Evolutionary conservation across 2,329 filamentous ascomycete genomes (phyloP), one percentile per base, ranked within the genome.

Genomic region (Metarhizium rileyi): DNA sequence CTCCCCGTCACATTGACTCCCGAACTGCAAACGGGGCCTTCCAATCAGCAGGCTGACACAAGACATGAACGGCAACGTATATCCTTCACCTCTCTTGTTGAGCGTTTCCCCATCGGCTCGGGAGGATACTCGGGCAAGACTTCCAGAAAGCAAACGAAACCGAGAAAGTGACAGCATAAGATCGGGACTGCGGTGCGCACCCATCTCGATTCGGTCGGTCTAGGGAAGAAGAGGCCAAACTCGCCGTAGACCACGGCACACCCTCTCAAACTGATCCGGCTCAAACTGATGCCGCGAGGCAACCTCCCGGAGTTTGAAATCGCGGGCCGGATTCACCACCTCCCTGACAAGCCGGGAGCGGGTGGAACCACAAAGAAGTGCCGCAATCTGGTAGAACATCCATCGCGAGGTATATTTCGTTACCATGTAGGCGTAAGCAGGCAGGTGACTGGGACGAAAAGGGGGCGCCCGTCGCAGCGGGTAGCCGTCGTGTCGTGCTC

Each of bases 251-350:
- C 48, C 50, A 12, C 55, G 53, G 27, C 60, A 61, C 18, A 65
- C 57, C 30, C 53, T 50, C 47, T 53, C 57, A 51, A 72, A 71
- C 16, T 50, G 47, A 4, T 36, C 52, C 5, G 53, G 54, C 38
- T 71, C 61, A 22, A 72, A 63, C 4, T 58, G 48, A 53, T 74
- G 65, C 26, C 70, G 66, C 10, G 38, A 50, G 23, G 70, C 69
- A 5, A 73, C 68, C 46, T 57, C 57, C 1, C 50, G 42, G 1
- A 66, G 45, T 51, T 68, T 71, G 42, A 46, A 7, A 30, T 68
- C 64, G 49, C 69, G 73, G 28, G 52, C 57, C 1, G 70, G 70
- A 56, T 74, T 74, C 18, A 73, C 62, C 1, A 73, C 70, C 58
- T 74, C 71, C 5, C 66, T 56, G 2, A 74, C 62, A 3, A 48